Evolutionary conservation across 2,329 filamentous ascomycete genomes (phyloP), one percentile per base, ranked within the genome.

Genomic region (Claviceps sp.): DNA sequence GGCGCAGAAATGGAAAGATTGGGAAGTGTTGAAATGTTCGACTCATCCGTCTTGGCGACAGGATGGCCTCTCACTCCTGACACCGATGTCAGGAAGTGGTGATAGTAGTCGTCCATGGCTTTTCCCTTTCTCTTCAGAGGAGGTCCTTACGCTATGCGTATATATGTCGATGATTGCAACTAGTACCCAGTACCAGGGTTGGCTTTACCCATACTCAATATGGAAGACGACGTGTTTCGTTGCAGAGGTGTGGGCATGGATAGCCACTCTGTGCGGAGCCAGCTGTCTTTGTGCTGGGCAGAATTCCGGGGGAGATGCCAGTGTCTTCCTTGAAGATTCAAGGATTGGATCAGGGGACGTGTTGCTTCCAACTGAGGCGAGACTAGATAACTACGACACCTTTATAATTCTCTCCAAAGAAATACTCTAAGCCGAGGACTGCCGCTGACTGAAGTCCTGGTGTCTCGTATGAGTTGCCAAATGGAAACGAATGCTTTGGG

Each of bases 71-170:
- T 68, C 50, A 67, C 65, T 51, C 72, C 74, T 53, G 72, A 69
- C 70, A 76, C 72, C 37, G 75, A 75, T 58, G 75, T 70, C 52
- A 79, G 66, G 59, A 79, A 78, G 56, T 74, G 72, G 49, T 75
- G 73, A 57, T 80, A 79, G 60, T 76, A 77, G 56, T 78, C 75
- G 61, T 72, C 72, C 77, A 81, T 81, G 53, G 56, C 26, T 30
- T 18, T 18, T 40, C 30, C 11, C 11, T 48, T 26, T 5, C 22
- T 41, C 26, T 13, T 55, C 20, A 11, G 26, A 47, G 38, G 30
- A 38, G 8, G 20, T 24, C 22, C n/a, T 42, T 34, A 42, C 50
- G 20, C 26, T 48, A 51, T 38, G 45, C 44, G 43, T 11, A 54
- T 48, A 54, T 52, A 54, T 24, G 45, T 51, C 52, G 37, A 54